Evolutionary conservation across 1,284 basidiomycete genomes (phyloP).

Genomic region (Irpex sp.): DNA sequence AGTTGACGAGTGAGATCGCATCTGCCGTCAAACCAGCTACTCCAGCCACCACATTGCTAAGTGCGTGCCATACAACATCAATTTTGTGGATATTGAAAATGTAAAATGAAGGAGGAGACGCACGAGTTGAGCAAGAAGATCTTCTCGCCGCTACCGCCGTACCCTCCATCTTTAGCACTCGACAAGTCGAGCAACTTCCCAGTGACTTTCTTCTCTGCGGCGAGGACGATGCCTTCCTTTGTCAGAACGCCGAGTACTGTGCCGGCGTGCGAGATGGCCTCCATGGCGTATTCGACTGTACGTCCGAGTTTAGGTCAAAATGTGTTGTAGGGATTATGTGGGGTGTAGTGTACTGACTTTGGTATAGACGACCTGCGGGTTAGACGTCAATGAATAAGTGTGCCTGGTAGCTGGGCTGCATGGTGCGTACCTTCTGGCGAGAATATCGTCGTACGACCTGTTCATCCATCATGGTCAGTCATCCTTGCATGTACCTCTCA

Average conservation of each 20-base stretch:
- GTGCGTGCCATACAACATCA: background rate
- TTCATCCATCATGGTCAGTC: slow-evolving; percentile 13
- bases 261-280: slow-evolving; percentile 95
- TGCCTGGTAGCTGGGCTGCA: background rate
- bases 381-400: slow-evolving; percentile 5
- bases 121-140: slow-evolving; percentile 90
- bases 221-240: slow-evolving; percentile 94
- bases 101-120: slow-evolving; percentile 26
- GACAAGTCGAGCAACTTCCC: slow-evolving; percentile 94
- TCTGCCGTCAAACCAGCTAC: slow-evolving; percentile 96
- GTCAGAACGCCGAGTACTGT: slow-evolving; percentile 94
- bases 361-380: slow-evolving; percentile 75
- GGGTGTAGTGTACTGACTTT: slow-evolving; percentile 52
- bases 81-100: background rate
- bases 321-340: background rate
- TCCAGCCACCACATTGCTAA: slow-evolving; percentile 90
- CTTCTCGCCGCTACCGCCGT: slow-evolving; percentile 95
- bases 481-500: slow-evolving; percentile 8
- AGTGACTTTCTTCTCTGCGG: slow-evolving; percentile 98
- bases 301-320: background rate
- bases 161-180: slow-evolving; percentile 79
- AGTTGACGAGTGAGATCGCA: slow-evolving; percentile 97
- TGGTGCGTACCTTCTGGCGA: slow-evolving; percentile 78
- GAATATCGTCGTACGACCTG: slow-evolving; percentile 92
- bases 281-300: slow-evolving; percentile 97